Percentiles rank a stretch among this genome's conserved stretches.
These are phyloP conservation scores for Pseudogymnoascus sp. DNA, from an alignment of 2,329 filamentous ascomycete species.

Conservation along the genomic window DNA sequence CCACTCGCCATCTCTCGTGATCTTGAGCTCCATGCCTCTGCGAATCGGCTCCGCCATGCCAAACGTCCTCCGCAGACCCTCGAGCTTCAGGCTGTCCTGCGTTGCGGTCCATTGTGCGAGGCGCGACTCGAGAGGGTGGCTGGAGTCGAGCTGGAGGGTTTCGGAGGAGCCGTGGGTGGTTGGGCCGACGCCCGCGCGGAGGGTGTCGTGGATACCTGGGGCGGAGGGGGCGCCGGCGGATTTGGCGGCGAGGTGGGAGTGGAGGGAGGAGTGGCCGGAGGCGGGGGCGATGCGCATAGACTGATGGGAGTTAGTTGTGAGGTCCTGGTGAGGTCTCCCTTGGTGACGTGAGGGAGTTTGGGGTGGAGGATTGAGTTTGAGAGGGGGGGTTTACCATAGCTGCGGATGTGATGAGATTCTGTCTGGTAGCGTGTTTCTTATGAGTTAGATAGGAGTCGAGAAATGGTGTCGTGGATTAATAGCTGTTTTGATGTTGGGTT, in stretches of 20 bases:
- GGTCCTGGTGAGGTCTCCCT: not conserved
- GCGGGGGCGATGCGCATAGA: slow-evolving; percentile 83
- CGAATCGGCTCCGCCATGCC: slow-evolving; percentile 89
- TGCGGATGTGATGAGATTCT: slow-evolving; percentile 20
- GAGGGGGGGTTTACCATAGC: slow-evolving; percentile 40
- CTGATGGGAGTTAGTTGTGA: slow-evolving; percentile 36
- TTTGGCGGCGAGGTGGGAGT: slow-evolving; percentile 49
- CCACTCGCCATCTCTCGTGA: slow-evolving; percentile 73
- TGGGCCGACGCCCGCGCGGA: slow-evolving; percentile 74
- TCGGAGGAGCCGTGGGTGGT: slow-evolving; percentile 38
- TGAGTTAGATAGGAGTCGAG: not conserved
- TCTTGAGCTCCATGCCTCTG: slow-evolving; percentile 90
- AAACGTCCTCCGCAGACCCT: slow-evolving; percentile 75
- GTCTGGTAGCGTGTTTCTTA: not conserved
- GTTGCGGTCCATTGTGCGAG: slow-evolving; percentile 85
- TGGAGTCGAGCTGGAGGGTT: slow-evolving; percentile 42
- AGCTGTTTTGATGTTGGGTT: slow-evolving; percentile 8
- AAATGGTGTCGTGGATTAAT: slow-evolving; percentile 8
- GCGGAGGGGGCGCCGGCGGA: slow-evolving; percentile 75
- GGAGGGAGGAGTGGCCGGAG: slow-evolving; percentile 55
- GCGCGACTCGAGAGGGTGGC: slow-evolving; percentile 86
- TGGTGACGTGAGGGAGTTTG: not conserved
- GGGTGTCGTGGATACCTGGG: slow-evolving; percentile 85
- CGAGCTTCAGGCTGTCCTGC: slow-evolving; percentile 82
- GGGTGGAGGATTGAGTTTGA: not conserved